Base-by-base conservation (phyloP, 208 protist genomes). In the Sergeia podlipaevii region DNA sequence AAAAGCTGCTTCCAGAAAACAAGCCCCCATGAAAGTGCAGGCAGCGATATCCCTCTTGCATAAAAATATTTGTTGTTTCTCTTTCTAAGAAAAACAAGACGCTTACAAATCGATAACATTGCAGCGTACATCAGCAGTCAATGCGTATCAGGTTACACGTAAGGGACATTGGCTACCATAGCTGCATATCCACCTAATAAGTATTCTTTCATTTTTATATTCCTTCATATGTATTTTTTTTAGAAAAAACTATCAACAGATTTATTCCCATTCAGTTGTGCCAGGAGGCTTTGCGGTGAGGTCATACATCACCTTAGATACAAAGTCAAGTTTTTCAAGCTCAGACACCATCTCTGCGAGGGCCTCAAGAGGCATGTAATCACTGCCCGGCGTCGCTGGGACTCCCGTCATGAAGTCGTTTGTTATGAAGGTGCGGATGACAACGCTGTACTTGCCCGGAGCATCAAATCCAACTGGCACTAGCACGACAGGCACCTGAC, bases 231-330 rank as follows among this genome's bases (percentile, higher is more conserved):
- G n/a, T n/a, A n/a, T n/a, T n/a, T n/a, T n/a, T n/a, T n/a, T n/a
- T n/a, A n/a, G n/a, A n/a, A n/a, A n/a, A n/a, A n/a, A n/a, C n/a
- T n/a, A n/a, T n/a, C n/a, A n/a, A n/a, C n/a, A n/a, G n/a, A n/a
- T n/a, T n/a, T 79, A 99, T 64, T 98, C 95, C 89, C 92, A 98
- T 65, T 99, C 97, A n/a, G 95, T 98, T n/a, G 97, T 99, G 49
- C 93, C 97, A 0, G 98, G 98, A 11, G 98, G 98, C 67, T 99
- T 99, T 30, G 86, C 64, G 10, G 97, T 99, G 24, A 98, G 47
- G 65, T 99, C 98, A 57, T 97, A 98, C 61, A 97, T 69, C 2
- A 99, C 91, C 21, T 92, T 83, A 1, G 83, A 74, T 1, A 98
- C 80, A 52, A 96, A 94, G 7, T 64, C 46, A 3, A 98, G 63